These are phyloP conservation scores for Mycena galopus DNA, from an alignment of 768 basidiomycete species.

Conservation along the genomic window DNA sequence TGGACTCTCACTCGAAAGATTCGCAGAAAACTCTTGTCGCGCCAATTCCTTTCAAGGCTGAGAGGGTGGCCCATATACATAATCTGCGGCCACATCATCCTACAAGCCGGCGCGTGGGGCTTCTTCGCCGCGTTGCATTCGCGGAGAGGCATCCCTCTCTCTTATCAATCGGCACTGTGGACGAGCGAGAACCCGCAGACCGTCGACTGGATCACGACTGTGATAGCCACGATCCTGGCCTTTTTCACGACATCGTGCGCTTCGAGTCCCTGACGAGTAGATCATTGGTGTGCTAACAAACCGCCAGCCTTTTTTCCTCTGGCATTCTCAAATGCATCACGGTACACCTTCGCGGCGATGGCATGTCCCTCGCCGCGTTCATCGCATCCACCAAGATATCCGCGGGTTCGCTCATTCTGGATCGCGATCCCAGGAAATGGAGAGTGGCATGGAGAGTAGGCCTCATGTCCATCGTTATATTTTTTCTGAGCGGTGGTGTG, in stretches of 20 bases:
- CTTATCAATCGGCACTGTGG: not conserved
- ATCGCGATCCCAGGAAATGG: not conserved
- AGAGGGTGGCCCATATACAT: not conserved
- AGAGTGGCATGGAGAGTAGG: not conserved
- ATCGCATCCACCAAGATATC: not conserved
- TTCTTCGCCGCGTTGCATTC: not conserved
- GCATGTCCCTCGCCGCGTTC: conserved; percentile 2
- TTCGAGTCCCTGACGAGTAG: not conserved
- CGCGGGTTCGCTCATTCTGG: conserved; percentile 4
- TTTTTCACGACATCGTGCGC: not conserved
- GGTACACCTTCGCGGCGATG: not conserved
- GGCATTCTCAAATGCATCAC: not conserved
- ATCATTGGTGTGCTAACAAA: not conserved
- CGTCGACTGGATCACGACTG: not conserved
- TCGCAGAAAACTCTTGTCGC: not conserved
- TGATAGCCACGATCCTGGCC: not conserved
- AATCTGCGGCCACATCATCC: not conserved
- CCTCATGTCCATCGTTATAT: not conserved
- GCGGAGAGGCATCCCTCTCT: not conserved
- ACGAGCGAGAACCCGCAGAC: not conserved
- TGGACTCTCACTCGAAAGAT: too few species aligned
- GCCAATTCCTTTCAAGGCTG: not conserved
- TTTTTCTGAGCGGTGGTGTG: not conserved
- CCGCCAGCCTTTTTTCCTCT: not conserved
- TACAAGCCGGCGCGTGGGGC: not conserved